Percentiles rank a stretch among this genome's conserved stretches.
Conservation (phyloP, 2,329 filamentous ascomycete species). For the Microthyrium microscopicum region DNA sequence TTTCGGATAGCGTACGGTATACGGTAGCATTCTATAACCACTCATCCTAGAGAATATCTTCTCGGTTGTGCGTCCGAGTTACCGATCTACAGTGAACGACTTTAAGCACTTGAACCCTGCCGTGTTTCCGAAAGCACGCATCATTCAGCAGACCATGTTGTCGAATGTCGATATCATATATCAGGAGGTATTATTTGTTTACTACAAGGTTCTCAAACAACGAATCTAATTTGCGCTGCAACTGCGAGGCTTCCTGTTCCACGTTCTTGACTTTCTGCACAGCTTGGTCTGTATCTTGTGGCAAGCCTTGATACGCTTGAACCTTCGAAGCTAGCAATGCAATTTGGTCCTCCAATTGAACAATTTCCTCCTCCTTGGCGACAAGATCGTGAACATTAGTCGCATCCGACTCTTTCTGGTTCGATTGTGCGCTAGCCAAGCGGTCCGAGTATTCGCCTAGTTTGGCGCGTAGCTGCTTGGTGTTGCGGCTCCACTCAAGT, state of each 20-base stretch:
- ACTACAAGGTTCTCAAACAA: slow-evolving; percentile 61
- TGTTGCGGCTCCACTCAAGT: slow-evolving; percentile 8
- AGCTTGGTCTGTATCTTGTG: slow-evolving; percentile 53
- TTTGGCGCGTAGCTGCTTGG: slow-evolving; percentile 9
- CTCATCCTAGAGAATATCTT: no score
- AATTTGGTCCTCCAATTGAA: slow-evolving; percentile 39
- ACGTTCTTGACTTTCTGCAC: slow-evolving; percentile 52
- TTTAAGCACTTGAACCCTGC: no score
- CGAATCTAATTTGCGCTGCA: slow-evolving; percentile 49
- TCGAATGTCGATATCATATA: slow-evolving; percentile 55
- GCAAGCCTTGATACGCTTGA: slow-evolving; percentile 51
- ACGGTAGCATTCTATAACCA: no score
- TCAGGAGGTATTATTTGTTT: slow-evolving; percentile 34
- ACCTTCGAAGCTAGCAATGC: slow-evolving; percentile 46
- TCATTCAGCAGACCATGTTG: slow-evolving; percentile 51
- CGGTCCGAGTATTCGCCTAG: slow-evolving; percentile 15
- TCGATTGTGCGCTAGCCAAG: slow-evolving; percentile 18
- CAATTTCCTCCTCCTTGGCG: slow-evolving; percentile 40
- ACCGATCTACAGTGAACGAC: no score
- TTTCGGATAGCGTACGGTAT: no score
- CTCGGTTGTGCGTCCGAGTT: no score
- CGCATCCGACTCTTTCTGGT: neutral
- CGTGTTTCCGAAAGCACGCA: no score
- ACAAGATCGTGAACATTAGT: slow-evolving; percentile 40
- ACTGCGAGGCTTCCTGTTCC: slow-evolving; percentile 42